phyloP scores from a whole-genome alignment of 2,329 filamentous ascomycete genomes.

The Ceratocystis destructans region DNA sequence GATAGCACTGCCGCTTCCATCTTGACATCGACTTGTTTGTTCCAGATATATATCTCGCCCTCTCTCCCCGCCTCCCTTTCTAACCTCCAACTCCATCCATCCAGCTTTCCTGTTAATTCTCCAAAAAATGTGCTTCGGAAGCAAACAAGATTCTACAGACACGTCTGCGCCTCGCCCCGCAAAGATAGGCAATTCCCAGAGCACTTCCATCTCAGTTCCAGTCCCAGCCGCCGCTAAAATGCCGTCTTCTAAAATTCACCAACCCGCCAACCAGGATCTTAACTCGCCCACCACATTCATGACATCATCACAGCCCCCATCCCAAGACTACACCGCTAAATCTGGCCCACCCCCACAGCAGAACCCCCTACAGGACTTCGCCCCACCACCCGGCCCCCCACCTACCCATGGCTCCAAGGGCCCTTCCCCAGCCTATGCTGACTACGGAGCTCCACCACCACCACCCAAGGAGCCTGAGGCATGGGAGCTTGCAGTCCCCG shows the following conservation, averaged over 20 bases:
- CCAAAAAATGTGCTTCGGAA: slow-evolving; percentile 36
- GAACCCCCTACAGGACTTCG: slow-evolving; percentile 26
- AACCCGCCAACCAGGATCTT: not conserved
- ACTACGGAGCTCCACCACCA: slow-evolving; percentile 26
- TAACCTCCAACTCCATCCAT: not conserved
- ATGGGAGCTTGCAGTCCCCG: slow-evolving; percentile 57
- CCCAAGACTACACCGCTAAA: slow-evolving; percentile 20
- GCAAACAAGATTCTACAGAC: slow-evolving; percentile 29
- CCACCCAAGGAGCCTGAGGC: slow-evolving; percentile 22
- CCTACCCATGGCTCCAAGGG: slow-evolving; percentile 19
- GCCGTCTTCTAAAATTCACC: slow-evolving; percentile 13
- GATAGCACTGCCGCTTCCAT: too few species aligned
- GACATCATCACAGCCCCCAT: not conserved
- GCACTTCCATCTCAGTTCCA: not conserved
- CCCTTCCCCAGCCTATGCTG: slow-evolving; percentile 11
- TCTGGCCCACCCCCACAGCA: slow-evolving; percentile 26
- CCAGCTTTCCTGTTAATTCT: not conserved
- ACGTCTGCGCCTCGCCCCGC: slow-evolving; percentile 24
- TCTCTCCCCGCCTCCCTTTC: not conserved
- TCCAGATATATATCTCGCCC: too few species aligned
- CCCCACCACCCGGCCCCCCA: slow-evolving; percentile 28
- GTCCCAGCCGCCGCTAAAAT: not conserved
- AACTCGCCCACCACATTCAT: not conserved
- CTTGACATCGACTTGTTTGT: too few species aligned
- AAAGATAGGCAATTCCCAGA: slow-evolving; percentile 20